A percentile compares a stretch with the other conserved stretches of the same genome.
Evolutionary conservation across 2,329 filamentous ascomycete species (phyloP).

Genomic region (Xylariales sp.): DNA sequence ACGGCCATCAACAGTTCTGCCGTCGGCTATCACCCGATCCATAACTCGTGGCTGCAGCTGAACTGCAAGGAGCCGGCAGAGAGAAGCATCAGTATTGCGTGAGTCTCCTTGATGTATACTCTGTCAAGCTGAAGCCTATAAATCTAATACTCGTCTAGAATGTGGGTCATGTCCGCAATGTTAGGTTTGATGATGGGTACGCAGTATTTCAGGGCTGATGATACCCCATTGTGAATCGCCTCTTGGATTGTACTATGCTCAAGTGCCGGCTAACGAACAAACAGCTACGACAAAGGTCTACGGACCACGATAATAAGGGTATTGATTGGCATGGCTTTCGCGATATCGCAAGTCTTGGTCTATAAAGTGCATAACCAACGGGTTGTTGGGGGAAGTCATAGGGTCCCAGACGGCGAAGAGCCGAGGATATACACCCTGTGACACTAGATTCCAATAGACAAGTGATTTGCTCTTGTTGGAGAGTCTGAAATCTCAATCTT

Average conservation of each 20-base stretch:
- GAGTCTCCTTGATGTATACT: conserved; percentile 13
- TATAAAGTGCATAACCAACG: conserved; percentile 34
- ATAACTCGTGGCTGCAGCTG: conserved; percentile 49
- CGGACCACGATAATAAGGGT: conserved; percentile 42
- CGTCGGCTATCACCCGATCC: conserved; percentile 48
- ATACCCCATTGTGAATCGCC: conserved; percentile 33
- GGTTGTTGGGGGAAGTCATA: conserved; percentile 18
- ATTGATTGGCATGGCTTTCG: conserved; percentile 33
- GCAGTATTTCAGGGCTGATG: conserved; percentile 41
- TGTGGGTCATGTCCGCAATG: conserved; percentile 48
- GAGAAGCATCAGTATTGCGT: conserved; percentile 45
- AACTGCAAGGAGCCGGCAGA: conserved; percentile 43
- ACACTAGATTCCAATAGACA: not conserved
- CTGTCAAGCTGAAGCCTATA: not conserved
- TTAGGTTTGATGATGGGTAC: conserved; percentile 46
- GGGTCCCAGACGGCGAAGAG: not conserved
- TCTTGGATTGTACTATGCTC: not conserved
- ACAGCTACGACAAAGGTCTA: conserved; percentile 38
- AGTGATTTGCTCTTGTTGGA: too few species aligned
- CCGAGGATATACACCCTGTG: conserved; percentile 1
- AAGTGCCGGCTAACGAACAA: not conserved
- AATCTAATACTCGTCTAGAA: conserved; percentile 12
- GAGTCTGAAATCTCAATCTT: too few species aligned
- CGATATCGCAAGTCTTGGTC: conserved; percentile 33
- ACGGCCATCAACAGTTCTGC: conserved; percentile 46